These are phyloP conservation scores for Ploettnerulaceae sp. DNA, from an alignment of 2,329 filamentous ascomycete species.

Conservation along the genomic window DNA sequence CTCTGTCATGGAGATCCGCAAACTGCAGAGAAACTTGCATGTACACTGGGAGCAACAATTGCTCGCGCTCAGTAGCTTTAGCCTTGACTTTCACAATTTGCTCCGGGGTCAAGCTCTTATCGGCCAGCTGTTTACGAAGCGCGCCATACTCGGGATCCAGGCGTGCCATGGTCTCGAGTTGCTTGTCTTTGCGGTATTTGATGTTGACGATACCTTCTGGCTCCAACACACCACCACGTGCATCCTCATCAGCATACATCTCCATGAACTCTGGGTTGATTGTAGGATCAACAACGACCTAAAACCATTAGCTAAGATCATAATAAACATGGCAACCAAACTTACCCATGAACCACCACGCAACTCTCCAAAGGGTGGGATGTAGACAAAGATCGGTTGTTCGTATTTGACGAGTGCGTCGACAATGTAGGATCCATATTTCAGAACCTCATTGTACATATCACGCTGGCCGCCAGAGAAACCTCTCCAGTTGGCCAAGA, in stretches of 20 bases:
- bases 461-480: constrained; percentile 99
- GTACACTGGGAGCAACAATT: constrained; percentile 87
- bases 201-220: constrained; percentile 98
- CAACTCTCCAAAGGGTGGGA: constrained; percentile 91
- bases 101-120: constrained; percentile 63
- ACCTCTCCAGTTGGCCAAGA: constrained; percentile 99
- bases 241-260: constrained; percentile 96
- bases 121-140: constrained; percentile 72
- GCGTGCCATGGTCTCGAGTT: constrained; percentile 95
- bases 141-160: constrained; percentile 78
- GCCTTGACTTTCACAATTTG: constrained; percentile 74
- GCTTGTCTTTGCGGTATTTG: constrained; percentile 97
- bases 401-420: constrained; percentile 97
- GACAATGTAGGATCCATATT: constrained; percentile 98
- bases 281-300: constrained; percentile 94
- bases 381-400: constrained; percentile 98
- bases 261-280: constrained; percentile 98
- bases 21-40: constrained; percentile 94
- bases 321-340: constrained; percentile 20
- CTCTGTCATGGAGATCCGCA: constrained; percentile 92
- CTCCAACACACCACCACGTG: constrained; percentile 94
- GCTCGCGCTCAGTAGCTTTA: constrained; percentile 80
- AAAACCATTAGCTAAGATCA: constrained; percentile 33
- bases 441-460: constrained; percentile 99
- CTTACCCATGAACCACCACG: constrained; percentile 93